A percentile compares a stretch with the other conserved stretches of the same genome.
These are phyloP conservation scores for Creolimax fragrantissima DNA, from an alignment of 78 protist genomes.

Conservation along the genomic window DNA sequence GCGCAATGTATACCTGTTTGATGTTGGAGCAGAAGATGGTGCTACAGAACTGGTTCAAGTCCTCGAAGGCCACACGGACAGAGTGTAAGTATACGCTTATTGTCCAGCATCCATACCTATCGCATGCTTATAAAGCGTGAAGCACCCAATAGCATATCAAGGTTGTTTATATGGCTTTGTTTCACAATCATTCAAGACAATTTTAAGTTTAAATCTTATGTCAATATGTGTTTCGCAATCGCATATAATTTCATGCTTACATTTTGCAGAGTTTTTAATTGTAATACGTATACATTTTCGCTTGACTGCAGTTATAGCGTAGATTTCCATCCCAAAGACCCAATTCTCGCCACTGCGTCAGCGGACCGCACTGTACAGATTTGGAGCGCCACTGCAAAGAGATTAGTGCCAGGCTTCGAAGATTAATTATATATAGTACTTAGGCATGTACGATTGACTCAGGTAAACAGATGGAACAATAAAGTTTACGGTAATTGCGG, in stretches of 20 bases:
- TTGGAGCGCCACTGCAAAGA: constrained; percentile 30
- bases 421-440: background rate
- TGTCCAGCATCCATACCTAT: background rate
- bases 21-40: constrained; percentile 20
- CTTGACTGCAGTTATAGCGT: constrained; percentile 38
- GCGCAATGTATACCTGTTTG: constrained; percentile 39
- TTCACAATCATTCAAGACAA: background rate
- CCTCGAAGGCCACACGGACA: constrained; percentile 63
- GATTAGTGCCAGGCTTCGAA: background rate
- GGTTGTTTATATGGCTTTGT: background rate
- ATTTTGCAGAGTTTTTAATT: background rate
- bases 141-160: background rate
- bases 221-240: background rate
- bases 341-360: constrained; percentile 52
- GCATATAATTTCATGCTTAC: background rate
- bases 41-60: constrained; percentile 45
- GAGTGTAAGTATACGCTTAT: constrained; percentile 20
- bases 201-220: background rate
- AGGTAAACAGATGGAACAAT: no score
- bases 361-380: constrained; percentile 52
- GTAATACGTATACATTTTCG: background rate
- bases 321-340: constrained; percentile 63
- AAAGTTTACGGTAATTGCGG: no score
- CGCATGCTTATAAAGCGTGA: background rate
- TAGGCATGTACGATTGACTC: no score